Conservation (phyloP, 495 filamentous ascomycete species). For the Penicillium bovifimosum region DNA sequence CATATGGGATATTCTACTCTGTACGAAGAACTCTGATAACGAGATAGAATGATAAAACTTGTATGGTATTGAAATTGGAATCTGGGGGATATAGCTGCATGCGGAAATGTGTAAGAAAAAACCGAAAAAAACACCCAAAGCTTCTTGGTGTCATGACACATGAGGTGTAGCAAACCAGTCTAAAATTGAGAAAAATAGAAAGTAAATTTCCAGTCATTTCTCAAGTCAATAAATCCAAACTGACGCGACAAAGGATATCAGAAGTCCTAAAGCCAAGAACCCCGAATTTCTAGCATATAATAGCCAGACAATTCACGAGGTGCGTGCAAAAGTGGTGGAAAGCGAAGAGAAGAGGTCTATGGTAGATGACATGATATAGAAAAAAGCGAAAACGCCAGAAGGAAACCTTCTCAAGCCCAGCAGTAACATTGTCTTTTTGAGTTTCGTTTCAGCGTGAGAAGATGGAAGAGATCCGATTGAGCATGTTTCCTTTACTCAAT, state of each 20-base stretch:
- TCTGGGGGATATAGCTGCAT: constrained; percentile 6
- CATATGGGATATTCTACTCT: background rate
- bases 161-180: constrained; percentile 13
- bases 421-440: constrained; percentile 8
- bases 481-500: constrained; percentile 41
- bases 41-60: background rate
- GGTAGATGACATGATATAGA: constrained; percentile 1
- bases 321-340: constrained; percentile 11
- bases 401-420: constrained; percentile 8
- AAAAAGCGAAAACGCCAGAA: constrained; percentile 11
- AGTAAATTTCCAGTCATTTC: constrained; percentile 4
- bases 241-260: constrained; percentile 30
- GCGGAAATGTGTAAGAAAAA: constrained; percentile 3
- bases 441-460: constrained; percentile 14
- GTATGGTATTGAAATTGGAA: constrained; percentile 6
- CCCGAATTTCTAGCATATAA: constrained; percentile 7
- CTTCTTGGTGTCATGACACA: constrained; percentile 12
- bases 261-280: constrained; percentile 17
- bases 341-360: constrained; percentile 17
- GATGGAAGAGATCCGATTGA: background rate
- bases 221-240: constrained; percentile 5
- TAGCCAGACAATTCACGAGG: background rate
- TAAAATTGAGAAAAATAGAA: constrained; percentile 7
- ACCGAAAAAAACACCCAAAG: background rate
- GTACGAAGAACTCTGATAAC: background rate